These are phyloP conservation scores for Fonsecaea erecta DNA, from an alignment of 2,329 filamentous ascomycete genomes.

Conservation along the genomic window DNA sequence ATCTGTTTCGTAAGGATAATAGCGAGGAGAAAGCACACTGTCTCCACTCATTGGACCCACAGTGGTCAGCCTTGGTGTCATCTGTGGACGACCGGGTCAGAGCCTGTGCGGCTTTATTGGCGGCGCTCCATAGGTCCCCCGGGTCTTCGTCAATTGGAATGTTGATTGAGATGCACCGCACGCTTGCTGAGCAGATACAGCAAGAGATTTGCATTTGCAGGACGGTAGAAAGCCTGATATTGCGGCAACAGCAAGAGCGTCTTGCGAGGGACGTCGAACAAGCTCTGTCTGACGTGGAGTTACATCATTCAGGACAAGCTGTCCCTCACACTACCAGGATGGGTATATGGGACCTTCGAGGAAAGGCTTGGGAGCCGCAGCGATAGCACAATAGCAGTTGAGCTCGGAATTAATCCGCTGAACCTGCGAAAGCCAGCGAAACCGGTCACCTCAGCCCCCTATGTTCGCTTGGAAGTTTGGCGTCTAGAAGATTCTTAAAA, in stretches of 20 bases:
- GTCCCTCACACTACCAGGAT: conserved; percentile 4
- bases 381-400: background rate
- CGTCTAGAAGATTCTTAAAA: background rate
- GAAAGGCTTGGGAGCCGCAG: background rate
- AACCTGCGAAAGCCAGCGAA: background rate
- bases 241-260: conserved; percentile 23
- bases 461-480: background rate
- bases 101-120: conserved; percentile 21
- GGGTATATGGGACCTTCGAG: conserved; percentile 21
- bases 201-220: conserved; percentile 29
- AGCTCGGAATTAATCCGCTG: background rate
- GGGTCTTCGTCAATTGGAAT: conserved; percentile 21
- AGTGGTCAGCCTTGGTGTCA: conserved; percentile 21
- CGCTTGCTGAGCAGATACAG: conserved; percentile 17
- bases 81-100: conserved; percentile 16
- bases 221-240: conserved; percentile 23
- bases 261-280: conserved; percentile 16
- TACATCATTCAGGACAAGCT: conserved; percentile 7
- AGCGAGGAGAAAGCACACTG: background rate
- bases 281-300: conserved; percentile 22
- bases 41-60: conserved; percentile 11
- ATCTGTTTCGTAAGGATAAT: background rate
- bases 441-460: background rate
- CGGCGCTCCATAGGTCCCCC: conserved; percentile 1
- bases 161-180: conserved; percentile 25